Base-by-base conservation (phyloP, 139 green algal genomes). In the Mychonastes homosphaera region DNA sequence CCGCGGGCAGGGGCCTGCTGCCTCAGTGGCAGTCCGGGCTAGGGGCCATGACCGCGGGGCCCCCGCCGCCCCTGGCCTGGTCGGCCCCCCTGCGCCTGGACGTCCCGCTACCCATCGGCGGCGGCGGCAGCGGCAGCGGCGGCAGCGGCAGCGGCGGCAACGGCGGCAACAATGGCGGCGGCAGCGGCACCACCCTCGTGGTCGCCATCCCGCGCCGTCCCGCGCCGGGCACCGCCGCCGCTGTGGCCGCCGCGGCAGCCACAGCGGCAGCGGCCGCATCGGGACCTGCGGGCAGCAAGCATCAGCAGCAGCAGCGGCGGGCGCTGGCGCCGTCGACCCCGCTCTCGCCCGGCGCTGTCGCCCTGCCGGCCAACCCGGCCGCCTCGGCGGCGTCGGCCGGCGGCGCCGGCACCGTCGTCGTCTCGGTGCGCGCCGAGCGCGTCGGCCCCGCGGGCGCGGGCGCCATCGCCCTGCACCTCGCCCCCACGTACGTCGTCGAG, bases 401-500 rank as follows among this genome's bases (percentile, higher is more conserved):
- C 13, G 32, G 19, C 16, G 32, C 46, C 58, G 46, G 32, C 45
- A 26, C 9, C 24, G 35, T 7, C 13, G 38, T 9, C 9, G n/a
- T 1, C 15, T 23, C 6, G 18, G 46, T 12, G 19, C 18, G 6
- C 27, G n/a, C 36, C 2, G 13, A 21, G 2, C 32, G 19, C 0
- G 32, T 15, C 3, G 41, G 38, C 44, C 16, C 21, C 9, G 58
- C 28, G 9, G 58, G 46, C 32, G 63, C 45, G 16, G 62, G 46
- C 18, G 57, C 61, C n/a, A 64, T 56, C 28, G 83, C 80, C 4
- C 55, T 94, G 32, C 78, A 87, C n/a, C 32, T 93, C 13, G 63
- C 82, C 49, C 85, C 85, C 0, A 78, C 82, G 30, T 91, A 83
- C 62, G 44, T 92, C 28, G 56, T 94, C 21, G 51, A 72, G 48